These are phyloP conservation scores for Ophiostoma piceae DNA, from an alignment of 2,329 filamentous ascomycete species.

Conservation along the genomic window DNA sequence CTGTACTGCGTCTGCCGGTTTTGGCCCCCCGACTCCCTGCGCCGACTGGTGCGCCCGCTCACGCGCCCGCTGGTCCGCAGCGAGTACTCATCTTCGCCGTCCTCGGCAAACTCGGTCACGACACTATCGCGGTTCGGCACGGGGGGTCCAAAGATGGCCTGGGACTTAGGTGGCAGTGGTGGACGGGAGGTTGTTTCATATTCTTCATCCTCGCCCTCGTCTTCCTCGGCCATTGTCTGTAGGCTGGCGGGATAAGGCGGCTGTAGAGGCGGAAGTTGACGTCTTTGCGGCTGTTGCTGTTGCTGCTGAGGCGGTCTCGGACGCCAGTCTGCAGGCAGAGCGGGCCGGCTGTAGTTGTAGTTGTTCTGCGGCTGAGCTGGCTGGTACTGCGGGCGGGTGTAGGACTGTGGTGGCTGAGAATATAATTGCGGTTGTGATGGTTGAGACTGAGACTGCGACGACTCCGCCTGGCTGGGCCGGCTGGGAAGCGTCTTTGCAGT, in stretches of 20 bases:
- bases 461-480: not conserved
- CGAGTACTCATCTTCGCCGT: slow-evolving; percentile 35
- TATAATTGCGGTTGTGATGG: too few species aligned
- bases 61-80: not conserved
- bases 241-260: not conserved
- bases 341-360: not conserved
- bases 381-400: not conserved
- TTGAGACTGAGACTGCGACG: not conserved
- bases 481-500: not conserved
- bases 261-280: not conserved
- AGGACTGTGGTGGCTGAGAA: not conserved
- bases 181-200: not conserved
- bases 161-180: not conserved
- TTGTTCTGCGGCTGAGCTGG: slow-evolving; percentile 21
- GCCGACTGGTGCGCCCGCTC: not conserved
- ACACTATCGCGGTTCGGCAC: slow-evolving; percentile 39
- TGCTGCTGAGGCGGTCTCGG: not conserved
- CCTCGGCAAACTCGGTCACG: slow-evolving; percentile 51
- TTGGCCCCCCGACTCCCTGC: not conserved
- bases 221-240: not conserved
- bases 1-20: not conserved
- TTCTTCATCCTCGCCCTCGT: not conserved
- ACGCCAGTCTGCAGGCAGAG: slow-evolving; percentile 6
- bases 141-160: slow-evolving; percentile 10
- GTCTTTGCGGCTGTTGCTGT: not conserved